These are phyloP conservation scores for Sphenostylis stenocarpa DNA, from an alignment of 306 rosid genomes.

Conservation along the genomic window DNA sequence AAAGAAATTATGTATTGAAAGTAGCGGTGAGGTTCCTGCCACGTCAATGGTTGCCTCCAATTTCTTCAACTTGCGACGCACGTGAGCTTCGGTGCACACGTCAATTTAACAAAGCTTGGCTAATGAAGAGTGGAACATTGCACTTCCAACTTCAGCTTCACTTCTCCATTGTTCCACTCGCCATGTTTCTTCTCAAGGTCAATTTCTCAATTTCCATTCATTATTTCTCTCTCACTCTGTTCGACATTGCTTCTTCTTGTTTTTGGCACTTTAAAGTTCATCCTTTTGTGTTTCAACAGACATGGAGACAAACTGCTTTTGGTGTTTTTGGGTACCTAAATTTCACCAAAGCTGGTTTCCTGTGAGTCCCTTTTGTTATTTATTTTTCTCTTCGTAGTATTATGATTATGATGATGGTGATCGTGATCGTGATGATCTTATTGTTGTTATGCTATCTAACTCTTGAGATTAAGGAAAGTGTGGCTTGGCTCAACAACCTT, in stretches of 20 bases:
- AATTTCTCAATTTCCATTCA: neutral
- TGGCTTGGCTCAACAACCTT: neutral
- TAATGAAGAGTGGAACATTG: constrained; percentile 21
- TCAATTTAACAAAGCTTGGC: too few relatives aligned
- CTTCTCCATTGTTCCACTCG: constrained; percentile 36
- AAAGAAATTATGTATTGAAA: neutral
- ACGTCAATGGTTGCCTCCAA: neutral
- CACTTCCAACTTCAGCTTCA: constrained; percentile 25
- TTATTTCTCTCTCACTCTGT: neutral
- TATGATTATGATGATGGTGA: neutral
- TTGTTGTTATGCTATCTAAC: neutral
- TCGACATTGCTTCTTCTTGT: neutral
- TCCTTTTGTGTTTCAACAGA: constrained; percentile 38
- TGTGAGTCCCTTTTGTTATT: constrained; percentile 41
- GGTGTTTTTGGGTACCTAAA: constrained; percentile 77
- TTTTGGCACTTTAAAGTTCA: neutral
- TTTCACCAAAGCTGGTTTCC: constrained; percentile 85
- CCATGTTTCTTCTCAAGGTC: constrained; percentile 80
- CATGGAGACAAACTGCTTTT: constrained; percentile 81
- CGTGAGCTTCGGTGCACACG: too few relatives aligned
- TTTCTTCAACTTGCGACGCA: neutral
- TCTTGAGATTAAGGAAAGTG: neutral
- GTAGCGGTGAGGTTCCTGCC: neutral
- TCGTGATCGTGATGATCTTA: neutral
- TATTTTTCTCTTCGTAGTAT: neutral